Evolutionary conservation across 768 basidiomycete genomes (phyloP).

Genomic region (Auriculariales sp.): DNA sequence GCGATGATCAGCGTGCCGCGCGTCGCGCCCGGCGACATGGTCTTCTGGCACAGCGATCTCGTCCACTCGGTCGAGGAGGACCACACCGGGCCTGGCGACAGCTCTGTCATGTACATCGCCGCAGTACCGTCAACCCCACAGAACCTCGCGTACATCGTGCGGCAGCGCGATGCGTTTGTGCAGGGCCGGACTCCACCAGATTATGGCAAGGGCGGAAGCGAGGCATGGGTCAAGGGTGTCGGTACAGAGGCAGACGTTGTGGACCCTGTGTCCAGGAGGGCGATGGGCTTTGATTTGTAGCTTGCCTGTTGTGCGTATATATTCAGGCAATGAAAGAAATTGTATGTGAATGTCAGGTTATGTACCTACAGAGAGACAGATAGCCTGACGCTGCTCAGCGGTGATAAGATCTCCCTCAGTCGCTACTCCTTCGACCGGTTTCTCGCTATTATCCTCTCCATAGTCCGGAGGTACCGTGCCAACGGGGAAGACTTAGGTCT

Average conservation of each 20-base stretch:
- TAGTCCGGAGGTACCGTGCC: too few relatives aligned
- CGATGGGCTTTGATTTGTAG: background rate
- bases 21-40: constrained; percentile 63
- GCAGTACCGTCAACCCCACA: constrained; percentile 50
- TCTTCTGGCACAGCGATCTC: constrained; percentile 54
- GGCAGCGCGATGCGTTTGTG: constrained; percentile 50
- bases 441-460: too few relatives aligned
- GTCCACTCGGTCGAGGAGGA: constrained; percentile 42
- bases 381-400: too few relatives aligned
- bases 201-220: constrained; percentile 37
- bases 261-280: background rate
- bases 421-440: too few relatives aligned
- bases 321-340: too few relatives aligned
- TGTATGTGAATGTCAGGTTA: too few relatives aligned
- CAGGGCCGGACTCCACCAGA: constrained; percentile 53
- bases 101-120: constrained; percentile 59
- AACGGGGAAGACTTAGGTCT: too few relatives aligned
- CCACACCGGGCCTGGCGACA: constrained; percentile 28
- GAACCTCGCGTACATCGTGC: constrained; percentile 44
- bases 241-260: constrained; percentile 25
- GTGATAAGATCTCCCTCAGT: too few relatives aligned
- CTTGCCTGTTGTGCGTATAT: too few relatives aligned
- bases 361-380: too few relatives aligned
- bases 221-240: constrained; percentile 23
- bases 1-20: constrained; percentile 55